Evolutionary conservation across 257 asterid species (phyloP), one percentile per base, ranked within the genome.

Genomic region (Penstemon newberryi): DNA sequence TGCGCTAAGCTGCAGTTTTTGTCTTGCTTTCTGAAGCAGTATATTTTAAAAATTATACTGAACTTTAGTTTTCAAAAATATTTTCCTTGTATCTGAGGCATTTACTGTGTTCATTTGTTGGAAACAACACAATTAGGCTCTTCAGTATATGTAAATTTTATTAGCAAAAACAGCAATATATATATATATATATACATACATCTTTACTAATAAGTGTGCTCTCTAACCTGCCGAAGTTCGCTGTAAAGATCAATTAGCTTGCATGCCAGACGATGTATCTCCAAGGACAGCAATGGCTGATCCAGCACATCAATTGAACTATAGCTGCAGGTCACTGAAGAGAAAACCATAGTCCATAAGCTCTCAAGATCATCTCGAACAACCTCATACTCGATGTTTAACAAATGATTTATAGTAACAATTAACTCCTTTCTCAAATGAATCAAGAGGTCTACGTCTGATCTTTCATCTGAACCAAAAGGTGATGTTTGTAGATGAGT

Each of bases 211-310:
- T 13, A 43, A 65, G 44, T 54, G 66, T 65, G 53, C 45, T 70
- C 74, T 77, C 89, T 73, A 66, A 93, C 97, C 99, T 93, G 97
- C 60, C 99, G 95, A 80, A 93, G 97, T 75, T 93, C 97, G 56
- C 95, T 83, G 72, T 90, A 93, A 60, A 93, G 83, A 76, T 88
- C 88, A 67, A 93, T 74, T 41, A 93, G 67, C 81, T 81, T 77
- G 84, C 96, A 87, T 53, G 92, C 84, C 55, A 93, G 85, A 67
- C 80, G 70, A 72, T 78, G 72, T 74, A 84, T 82, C 77, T 81
- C 89, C 5, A 78, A 60, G 70, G 75, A 80, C 67, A 90, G 70
- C 70, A 75, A 45, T 55, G 82, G 65, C 65, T 78, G 86, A 72
- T 79, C 84, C 60, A 70, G 65, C 66, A 66, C 76, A 44, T 77